A percentile compares a stretch with the other conserved stretches of the same genome.
Evolutionary conservation across 2,329 filamentous ascomycete species (phyloP).

Genomic region (Aureobasidium vineae): DNA sequence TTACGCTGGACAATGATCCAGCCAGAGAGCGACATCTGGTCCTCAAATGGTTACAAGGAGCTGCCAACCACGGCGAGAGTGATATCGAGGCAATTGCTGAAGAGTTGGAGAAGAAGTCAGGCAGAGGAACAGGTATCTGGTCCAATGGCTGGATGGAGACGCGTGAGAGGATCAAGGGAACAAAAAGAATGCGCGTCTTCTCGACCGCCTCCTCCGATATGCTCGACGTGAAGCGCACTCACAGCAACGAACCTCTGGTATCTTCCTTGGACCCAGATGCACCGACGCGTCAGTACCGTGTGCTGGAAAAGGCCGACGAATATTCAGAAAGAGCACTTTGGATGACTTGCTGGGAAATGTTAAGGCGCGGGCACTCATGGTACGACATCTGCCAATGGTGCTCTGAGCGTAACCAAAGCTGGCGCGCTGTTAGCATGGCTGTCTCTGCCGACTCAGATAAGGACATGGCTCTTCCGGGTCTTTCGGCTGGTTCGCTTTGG

Average conservation of each 20-base stretch:
- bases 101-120: constrained; percentile 64
- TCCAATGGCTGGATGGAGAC: constrained; percentile 92
- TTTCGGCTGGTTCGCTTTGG: constrained; percentile 58
- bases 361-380: constrained; percentile 77
- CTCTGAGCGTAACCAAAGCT: constrained; percentile 77
- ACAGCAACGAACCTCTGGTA: constrained; percentile 64
- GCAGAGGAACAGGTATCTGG: constrained; percentile 73
- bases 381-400: constrained; percentile 81
- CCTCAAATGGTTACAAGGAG: constrained; percentile 81
- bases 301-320: constrained; percentile 76
- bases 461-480: constrained; percentile 41
- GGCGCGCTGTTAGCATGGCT: constrained; percentile 81
- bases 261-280: constrained; percentile 93
- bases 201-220: constrained; percentile 50
- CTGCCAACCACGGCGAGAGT: constrained; percentile 64
- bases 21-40: constrained; percentile 77
- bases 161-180: constrained; percentile 81
- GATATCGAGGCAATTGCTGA: constrained; percentile 74
- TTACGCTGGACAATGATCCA: constrained; percentile 68
- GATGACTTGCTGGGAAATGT: constrained; percentile 90
- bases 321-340: constrained; percentile 89
- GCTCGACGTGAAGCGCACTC: constrained; percentile 46
- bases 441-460: constrained; percentile 56
- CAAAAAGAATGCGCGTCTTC: constrained; percentile 70
- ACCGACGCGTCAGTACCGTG: constrained; percentile 71